phyloP scores from a whole-genome alignment of 495 filamentous ascomycete species.

The Barbatosphaeria neglecta region DNA sequence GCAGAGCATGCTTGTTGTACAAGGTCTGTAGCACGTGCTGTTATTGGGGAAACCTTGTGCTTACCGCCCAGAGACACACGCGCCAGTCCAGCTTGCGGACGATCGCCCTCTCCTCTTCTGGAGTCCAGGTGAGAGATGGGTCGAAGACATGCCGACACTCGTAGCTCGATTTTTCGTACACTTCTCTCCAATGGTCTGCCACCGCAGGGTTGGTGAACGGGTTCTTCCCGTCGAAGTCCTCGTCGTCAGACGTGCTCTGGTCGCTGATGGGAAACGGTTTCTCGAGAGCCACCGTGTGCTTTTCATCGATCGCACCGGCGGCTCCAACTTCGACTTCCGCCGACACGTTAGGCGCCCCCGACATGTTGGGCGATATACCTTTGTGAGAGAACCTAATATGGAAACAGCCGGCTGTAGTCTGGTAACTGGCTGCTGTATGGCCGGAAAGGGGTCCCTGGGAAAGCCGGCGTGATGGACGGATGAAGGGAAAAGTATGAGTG shows the following conservation, averaged over 20 bases:
- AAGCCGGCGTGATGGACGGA: background rate
- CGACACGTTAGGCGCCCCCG: too few relatives aligned
- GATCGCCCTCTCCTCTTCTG: conserved; percentile 39
- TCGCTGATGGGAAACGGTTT: background rate
- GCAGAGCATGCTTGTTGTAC: conserved; percentile 5
- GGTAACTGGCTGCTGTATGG: too few relatives aligned
- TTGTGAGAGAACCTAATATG: too few relatives aligned
- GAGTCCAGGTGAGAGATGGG: conserved; percentile 38
- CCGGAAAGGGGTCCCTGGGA: too few relatives aligned
- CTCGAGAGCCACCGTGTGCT: background rate
- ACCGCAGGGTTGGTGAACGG: conserved; percentile 34
- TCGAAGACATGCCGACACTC: conserved; percentile 42
- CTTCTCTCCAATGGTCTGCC: conserved; percentile 30
- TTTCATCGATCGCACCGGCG: background rate
- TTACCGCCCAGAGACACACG: conserved; percentile 38
- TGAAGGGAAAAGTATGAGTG: too few relatives aligned
- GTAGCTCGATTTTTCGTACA: conserved; percentile 39
- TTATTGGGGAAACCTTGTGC: conserved; percentile 1
- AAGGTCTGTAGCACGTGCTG: background rate
- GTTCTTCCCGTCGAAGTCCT: conserved; percentile 11
- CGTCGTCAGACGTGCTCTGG: conserved; percentile 3
- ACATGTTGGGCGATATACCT: too few relatives aligned
- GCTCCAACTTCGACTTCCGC: too few relatives aligned
- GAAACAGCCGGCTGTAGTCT: too few relatives aligned
- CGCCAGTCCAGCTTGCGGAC: conserved; percentile 42